Percentiles rank a stretch among this genome's conserved stretches.
These are phyloP conservation scores for Exsudoporus frostii DNA, from an alignment of 768 basidiomycete genomes.

Conservation along the genomic window DNA sequence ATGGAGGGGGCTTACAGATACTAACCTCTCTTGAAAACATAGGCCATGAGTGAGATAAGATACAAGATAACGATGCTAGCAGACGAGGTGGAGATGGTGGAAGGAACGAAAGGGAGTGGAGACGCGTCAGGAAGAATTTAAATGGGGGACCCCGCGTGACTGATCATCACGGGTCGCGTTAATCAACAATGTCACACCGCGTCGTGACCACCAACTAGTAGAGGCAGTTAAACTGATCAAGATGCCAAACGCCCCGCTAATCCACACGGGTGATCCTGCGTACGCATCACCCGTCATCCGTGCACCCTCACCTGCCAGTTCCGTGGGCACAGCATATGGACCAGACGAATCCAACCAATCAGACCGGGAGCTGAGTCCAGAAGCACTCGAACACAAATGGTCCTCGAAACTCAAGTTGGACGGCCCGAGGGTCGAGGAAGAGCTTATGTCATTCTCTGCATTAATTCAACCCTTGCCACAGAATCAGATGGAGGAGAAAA, in stretches of 20 bases:
- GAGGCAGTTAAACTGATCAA: too few relatives aligned
- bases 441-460: constrained; percentile 28
- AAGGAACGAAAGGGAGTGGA: constrained; percentile 11
- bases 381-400: constrained; percentile 37
- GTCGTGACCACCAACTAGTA: too few relatives aligned
- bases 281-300: constrained; percentile 47
- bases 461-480: constrained; percentile 34
- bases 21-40: constrained; percentile 59
- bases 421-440: constrained; percentile 37
- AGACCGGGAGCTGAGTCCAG: constrained; percentile 37
- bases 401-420: constrained; percentile 34
- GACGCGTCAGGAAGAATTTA: constrained; percentile 34
- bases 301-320: constrained; percentile 45
- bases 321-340: constrained; percentile 46
- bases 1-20: background rate
- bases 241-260: constrained; percentile 31
- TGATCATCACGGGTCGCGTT: constrained; percentile 28
- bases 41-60: constrained; percentile 37
- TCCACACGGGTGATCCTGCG: constrained; percentile 34
- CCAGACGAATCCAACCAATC: constrained; percentile 43
- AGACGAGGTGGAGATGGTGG: constrained; percentile 22
- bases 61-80: constrained; percentile 1
- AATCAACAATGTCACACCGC: constrained; percentile 35
- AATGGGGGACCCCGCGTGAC: constrained; percentile 25
- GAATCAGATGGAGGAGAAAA: constrained; percentile 37